Evolutionary conservation across 1,139 yeast species (phyloP).

Genomic region (Blastobotrys serpentis): DNA sequence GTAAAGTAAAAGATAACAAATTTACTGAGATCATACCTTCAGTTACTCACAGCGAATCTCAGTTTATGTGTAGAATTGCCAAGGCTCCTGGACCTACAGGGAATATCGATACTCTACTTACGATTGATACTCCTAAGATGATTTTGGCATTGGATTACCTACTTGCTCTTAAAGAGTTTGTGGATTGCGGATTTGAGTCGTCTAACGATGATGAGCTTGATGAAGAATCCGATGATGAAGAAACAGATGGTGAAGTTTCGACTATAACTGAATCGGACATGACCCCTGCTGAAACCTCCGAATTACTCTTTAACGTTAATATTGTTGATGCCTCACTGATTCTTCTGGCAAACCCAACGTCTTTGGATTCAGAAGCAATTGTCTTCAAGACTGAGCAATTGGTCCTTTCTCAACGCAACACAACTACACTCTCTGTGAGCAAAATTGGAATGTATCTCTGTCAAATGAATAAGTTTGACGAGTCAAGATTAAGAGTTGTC

Average conservation of each 20-base stretch:
- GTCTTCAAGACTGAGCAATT: slow-evolving; percentile 86
- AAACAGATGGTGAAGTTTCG: slow-evolving; percentile 16
- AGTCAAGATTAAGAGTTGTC: slow-evolving; percentile 64
- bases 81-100: slow-evolving; percentile 37
- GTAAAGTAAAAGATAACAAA: slow-evolving; percentile 60
- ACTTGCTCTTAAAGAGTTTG: slow-evolving; percentile 68
- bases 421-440: slow-evolving; percentile 62
- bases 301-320: slow-evolving; percentile 58
- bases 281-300: slow-evolving; percentile 19
- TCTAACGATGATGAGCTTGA: slow-evolving; percentile 17
- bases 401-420: slow-evolving; percentile 64
- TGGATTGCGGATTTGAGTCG: slow-evolving; percentile 45
- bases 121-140: slow-evolving; percentile 77
- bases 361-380: slow-evolving; percentile 73
- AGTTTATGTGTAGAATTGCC: slow-evolving; percentile 57
- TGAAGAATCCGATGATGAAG: slow-evolving; percentile 18
- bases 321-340: slow-evolving; percentile 77
- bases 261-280: slow-evolving; percentile 11
- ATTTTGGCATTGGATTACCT: slow-evolving; percentile 84
- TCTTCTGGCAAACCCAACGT: slow-evolving; percentile 75
- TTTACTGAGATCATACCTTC: slow-evolving; percentile 82
- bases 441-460: slow-evolving; percentile 87
- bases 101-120: slow-evolving; percentile 54
- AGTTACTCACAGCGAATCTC: slow-evolving; percentile 60
- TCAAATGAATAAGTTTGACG: slow-evolving; percentile 64